Evolutionary conservation across 345 rosid genomes (phyloP).

Genomic region (Brassica napus): DNA sequence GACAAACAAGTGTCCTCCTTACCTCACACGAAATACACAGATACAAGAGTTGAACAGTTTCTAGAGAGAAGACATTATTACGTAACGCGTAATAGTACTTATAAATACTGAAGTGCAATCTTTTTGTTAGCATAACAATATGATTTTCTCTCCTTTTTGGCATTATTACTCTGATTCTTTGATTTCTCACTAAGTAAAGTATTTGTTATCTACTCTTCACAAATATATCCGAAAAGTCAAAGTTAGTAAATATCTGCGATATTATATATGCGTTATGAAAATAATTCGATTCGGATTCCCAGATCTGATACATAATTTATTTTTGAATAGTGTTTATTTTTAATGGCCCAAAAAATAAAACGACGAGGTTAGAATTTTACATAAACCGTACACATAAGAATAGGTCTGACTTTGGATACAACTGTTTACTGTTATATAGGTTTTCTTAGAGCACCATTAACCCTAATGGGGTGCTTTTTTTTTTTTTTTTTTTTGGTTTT

Average conservation of each 20-base stretch:
- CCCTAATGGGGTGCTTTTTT: too few relatives aligned
- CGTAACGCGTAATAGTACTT: neutral
- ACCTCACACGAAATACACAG: neutral
- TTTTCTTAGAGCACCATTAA: too few relatives aligned
- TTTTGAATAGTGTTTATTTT: neutral
- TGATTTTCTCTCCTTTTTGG: neutral
- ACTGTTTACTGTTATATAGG: neutral
- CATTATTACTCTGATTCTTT: neutral
- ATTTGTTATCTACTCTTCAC: neutral
- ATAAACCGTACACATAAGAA: neutral
- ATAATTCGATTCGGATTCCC: neutral
- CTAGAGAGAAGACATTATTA: neutral
- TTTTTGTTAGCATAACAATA: slow-evolving; percentile 11
- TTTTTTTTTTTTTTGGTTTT: too few relatives aligned
- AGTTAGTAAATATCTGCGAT: neutral
- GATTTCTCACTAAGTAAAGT: neutral
- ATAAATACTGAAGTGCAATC: neutral
- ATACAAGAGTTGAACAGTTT: neutral
- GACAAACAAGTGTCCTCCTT: neutral
- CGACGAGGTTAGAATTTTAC: neutral
- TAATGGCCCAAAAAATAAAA: neutral
- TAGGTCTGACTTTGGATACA: neutral
- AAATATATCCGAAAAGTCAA: neutral
- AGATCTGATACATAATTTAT: neutral
- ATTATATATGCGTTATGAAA: neutral